Evolutionary conservation across 208 protist genomes (phyloP).

Genomic region (Trypanosoma lewisi): DNA sequence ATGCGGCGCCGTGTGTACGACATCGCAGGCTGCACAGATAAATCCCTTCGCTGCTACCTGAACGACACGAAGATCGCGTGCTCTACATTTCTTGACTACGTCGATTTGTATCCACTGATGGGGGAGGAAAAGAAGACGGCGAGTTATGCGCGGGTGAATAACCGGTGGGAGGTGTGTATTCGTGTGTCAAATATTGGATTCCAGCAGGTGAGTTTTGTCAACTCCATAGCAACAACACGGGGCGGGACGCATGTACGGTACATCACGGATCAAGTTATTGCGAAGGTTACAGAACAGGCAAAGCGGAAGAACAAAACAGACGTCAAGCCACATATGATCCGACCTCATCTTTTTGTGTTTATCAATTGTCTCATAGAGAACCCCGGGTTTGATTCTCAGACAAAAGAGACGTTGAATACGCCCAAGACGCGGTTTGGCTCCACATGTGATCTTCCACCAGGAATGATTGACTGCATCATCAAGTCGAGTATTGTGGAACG

Average conservation of each 20-base stretch:
- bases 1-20: constrained; percentile 98
- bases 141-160: constrained; percentile 86
- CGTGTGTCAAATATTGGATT: constrained; percentile 93
- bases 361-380: constrained; percentile 99
- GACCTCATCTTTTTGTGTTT: constrained; percentile 98
- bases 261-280: constrained; percentile 95
- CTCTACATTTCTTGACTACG: constrained; percentile 97
- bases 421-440: constrained; percentile 96
- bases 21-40: constrained; percentile 96
- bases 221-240: constrained; percentile 98
- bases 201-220: constrained; percentile 99
- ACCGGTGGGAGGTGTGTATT: constrained; percentile 98
- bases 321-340: constrained; percentile 97
- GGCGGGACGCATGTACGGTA: constrained; percentile 99
- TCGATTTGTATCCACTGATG: constrained; percentile 94
- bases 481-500: constrained; percentile 95
- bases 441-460: constrained; percentile 93
- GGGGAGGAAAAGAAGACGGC: constrained; percentile 74
- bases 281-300: constrained; percentile 87
- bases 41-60: constrained; percentile 93
- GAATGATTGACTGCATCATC: constrained; percentile 94
- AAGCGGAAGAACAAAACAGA: constrained; percentile 97
- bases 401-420: constrained; percentile 99
- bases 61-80: constrained; percentile 95
- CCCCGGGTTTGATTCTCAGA: constrained; percentile 99